A percentile compares a stretch with the other conserved stretches of the same genome.
Evolutionary conservation across 192 early-diverging fungal genomes (phyloP).

Genomic region (Coemansia sp.): DNA sequence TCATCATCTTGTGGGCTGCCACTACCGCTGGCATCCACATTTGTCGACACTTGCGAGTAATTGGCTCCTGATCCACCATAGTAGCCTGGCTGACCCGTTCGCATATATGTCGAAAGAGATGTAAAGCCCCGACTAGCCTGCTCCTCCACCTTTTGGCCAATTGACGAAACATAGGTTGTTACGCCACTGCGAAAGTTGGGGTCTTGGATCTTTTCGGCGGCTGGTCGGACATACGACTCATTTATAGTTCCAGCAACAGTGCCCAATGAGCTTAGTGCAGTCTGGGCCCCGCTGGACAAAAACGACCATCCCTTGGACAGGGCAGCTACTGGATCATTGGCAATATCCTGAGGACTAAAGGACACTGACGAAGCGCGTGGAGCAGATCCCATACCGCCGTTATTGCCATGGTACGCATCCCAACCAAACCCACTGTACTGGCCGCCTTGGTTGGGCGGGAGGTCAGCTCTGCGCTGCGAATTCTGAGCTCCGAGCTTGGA

Average conservation of each 20-base stretch:
- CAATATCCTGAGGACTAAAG: slow-evolving; percentile 56
- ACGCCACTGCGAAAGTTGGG: slow-evolving; percentile 66
- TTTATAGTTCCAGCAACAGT: slow-evolving; percentile 55
- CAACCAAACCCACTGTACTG: slow-evolving; percentile 76
- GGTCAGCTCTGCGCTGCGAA: slow-evolving; percentile 54
- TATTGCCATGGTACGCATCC: neutral
- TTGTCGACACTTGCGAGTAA: slow-evolving; percentile 30
- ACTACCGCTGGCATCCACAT: neutral
- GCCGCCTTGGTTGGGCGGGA: slow-evolving; percentile 77
- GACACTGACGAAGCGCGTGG: slow-evolving; percentile 16
- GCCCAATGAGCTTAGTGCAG: slow-evolving; percentile 41
- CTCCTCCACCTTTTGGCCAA: slow-evolving; percentile 48
- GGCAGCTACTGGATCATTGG: slow-evolving; percentile 69
- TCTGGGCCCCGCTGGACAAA: slow-evolving; percentile 58
- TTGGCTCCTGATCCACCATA: slow-evolving; percentile 2
- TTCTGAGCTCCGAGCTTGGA: slow-evolving; percentile 63
- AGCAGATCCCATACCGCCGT: neutral
- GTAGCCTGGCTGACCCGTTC: slow-evolving; percentile 24
- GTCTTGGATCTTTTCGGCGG: slow-evolving; percentile 61
- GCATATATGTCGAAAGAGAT: slow-evolving; percentile 36
- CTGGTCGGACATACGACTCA: slow-evolving; percentile 67
- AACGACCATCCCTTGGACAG: slow-evolving; percentile 69
- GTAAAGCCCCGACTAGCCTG: slow-evolving; percentile 37
- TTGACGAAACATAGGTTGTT: slow-evolving; percentile 59
- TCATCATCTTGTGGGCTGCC: slow-evolving; percentile 7